A percentile compares a stretch with the other conserved stretches of the same genome.
phyloP scores from a whole-genome alignment of 139 green algal genomes.

The Micractinium conductrix region DNA sequence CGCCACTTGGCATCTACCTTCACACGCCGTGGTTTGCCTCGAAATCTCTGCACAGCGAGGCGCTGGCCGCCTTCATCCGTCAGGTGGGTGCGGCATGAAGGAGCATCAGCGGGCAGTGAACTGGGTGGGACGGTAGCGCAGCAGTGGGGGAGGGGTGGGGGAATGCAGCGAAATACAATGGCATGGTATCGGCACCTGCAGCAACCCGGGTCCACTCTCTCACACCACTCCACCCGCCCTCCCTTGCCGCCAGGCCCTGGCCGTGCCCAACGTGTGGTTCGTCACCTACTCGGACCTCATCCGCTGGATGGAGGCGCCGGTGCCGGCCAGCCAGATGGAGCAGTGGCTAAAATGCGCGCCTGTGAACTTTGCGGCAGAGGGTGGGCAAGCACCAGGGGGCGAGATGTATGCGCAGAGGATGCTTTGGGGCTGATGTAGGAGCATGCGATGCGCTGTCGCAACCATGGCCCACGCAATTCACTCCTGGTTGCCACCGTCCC shows the following conservation, averaged over 20 bases:
- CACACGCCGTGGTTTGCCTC: constrained; percentile 12
- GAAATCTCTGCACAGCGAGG: background rate
- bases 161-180: too few species aligned
- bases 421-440: too few species aligned
- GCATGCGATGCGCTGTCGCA: too few species aligned
- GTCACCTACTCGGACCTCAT: constrained; percentile 9
- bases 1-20: background rate
- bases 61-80: constrained; percentile 1
- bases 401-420: background rate
- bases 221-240: background rate
- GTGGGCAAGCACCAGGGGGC: too few species aligned
- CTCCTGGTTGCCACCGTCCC: background rate
- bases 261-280: background rate
- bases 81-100: background rate
- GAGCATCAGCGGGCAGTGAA: too few species aligned
- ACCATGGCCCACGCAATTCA: background rate
- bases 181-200: too few species aligned
- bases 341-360: constrained; percentile 22
- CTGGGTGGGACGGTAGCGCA: too few species aligned
- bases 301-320: constrained; percentile 5
- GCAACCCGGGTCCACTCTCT: background rate
- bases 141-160: too few species aligned
- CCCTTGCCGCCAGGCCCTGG: background rate
- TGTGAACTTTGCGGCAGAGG: constrained; percentile 5
- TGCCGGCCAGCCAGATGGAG: background rate